Conservation (phyloP, 257 asterid species). For the Solanum verrucosum region DNA sequence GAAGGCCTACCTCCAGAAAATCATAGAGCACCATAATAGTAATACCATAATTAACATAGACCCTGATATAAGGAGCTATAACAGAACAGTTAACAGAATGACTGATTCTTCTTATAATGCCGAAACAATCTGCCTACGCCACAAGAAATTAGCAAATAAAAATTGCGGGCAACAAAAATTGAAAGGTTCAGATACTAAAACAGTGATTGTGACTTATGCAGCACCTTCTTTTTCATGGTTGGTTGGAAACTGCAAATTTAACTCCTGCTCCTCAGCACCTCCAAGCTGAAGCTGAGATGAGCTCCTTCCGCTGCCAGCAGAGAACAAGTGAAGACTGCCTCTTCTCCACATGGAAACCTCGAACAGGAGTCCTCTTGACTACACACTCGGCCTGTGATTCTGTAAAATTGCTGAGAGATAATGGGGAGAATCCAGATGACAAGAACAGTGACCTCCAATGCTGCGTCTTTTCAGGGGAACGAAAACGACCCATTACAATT, state of each 20-base stretch:
- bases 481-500: slow-evolving; percentile 40
- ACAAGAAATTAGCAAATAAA: slow-evolving; percentile 34
- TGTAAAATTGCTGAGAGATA: slow-evolving; percentile 67
- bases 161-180: slow-evolving; percentile 36
- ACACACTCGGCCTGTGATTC: slow-evolving; percentile 92
- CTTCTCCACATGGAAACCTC: slow-evolving; percentile 91
- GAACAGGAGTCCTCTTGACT: slow-evolving; percentile 74
- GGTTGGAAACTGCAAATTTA: neutral
- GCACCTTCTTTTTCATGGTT: slow-evolving; percentile 20
- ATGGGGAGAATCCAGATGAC: slow-evolving; percentile 71
- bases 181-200: slow-evolving; percentile 20
- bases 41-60: slow-evolving; percentile 25
- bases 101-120: slow-evolving; percentile 25
- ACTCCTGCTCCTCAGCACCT: slow-evolving; percentile 48
- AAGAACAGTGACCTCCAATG: slow-evolving; percentile 80
- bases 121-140: slow-evolving; percentile 47
- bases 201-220: slow-evolving; percentile 19
- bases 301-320: slow-evolving; percentile 96
- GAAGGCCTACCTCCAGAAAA: slow-evolving; percentile 20
- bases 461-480: slow-evolving; percentile 68
- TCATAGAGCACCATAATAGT: slow-evolving; percentile 21
- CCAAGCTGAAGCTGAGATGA: slow-evolving; percentile 94
- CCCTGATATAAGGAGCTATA: slow-evolving; percentile 24
- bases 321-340: slow-evolving; percentile 86
- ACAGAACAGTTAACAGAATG: slow-evolving; percentile 42